phyloP scores from a whole-genome alignment of 495 filamentous ascomycete species.

The Penicillium taxi region DNA sequence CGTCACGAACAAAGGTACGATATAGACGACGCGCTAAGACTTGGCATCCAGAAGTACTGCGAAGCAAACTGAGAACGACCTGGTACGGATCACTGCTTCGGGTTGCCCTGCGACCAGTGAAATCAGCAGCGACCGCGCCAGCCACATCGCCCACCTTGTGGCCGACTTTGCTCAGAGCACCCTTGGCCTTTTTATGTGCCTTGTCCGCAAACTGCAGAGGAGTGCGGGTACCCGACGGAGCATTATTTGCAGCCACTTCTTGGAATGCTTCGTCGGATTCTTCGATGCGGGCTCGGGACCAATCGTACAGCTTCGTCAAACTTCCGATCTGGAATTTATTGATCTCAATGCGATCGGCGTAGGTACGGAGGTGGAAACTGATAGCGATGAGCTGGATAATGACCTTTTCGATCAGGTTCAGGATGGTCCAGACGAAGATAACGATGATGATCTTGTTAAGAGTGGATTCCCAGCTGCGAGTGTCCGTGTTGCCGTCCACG shows the following conservation, averaged over 20 bases:
- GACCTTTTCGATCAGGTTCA: constrained; percentile 90
- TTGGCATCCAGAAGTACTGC: constrained; percentile 66
- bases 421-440: constrained; percentile 65
- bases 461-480: constrained; percentile 60
- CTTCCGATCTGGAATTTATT: constrained; percentile 85
- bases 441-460: constrained; percentile 84
- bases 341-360: constrained; percentile 82
- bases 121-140: constrained; percentile 87
- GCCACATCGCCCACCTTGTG: constrained; percentile 81
- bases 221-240: constrained; percentile 55
- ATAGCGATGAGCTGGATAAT: constrained; percentile 92
- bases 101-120: constrained; percentile 71
- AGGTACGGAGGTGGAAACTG: constrained; percentile 85
- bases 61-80: constrained; percentile 66
- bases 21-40: constrained; percentile 88
- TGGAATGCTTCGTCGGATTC: constrained; percentile 68
- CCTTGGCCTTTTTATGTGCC: constrained; percentile 61
- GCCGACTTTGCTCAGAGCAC: constrained; percentile 69
- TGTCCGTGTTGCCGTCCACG: constrained; percentile 44
- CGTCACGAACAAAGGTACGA: constrained; percentile 73
- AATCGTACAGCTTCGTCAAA: constrained; percentile 72
- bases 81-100: constrained; percentile 76
- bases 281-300: constrained; percentile 64
- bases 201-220: constrained; percentile 60
- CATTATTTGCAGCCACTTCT: constrained; percentile 30